Percentiles rank a stretch among this genome's conserved stretches.
Conservation (phyloP, 176 grass and related monocot species). For the Microstegium vimineum region DNA sequence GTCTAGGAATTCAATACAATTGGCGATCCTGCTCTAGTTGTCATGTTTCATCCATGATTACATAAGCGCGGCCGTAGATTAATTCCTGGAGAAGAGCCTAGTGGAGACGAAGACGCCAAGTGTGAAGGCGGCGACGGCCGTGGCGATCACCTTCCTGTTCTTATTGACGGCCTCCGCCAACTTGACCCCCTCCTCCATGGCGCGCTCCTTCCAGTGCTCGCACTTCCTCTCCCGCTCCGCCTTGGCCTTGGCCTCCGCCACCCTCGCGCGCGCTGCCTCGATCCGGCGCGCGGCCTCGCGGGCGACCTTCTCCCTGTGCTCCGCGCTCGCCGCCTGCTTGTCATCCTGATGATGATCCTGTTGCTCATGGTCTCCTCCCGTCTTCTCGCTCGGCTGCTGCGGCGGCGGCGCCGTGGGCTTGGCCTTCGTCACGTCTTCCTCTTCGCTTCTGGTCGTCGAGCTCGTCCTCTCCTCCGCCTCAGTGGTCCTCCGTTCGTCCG, state of each 20-base stretch:
- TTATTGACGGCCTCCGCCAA: slow-evolving; percentile 13
- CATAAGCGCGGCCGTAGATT: neutral
- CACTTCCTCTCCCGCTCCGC: slow-evolving; percentile 1
- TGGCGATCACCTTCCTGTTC: slow-evolving; percentile 45
- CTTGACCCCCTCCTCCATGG: slow-evolving; percentile 3
- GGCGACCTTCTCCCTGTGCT: neutral
- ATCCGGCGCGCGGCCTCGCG: slow-evolving; percentile 5
- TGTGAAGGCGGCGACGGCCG: slow-evolving; percentile 46
- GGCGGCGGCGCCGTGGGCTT: neutral
- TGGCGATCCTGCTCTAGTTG: neutral
- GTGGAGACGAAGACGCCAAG: slow-evolving; percentile 43
- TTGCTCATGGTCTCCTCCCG: neutral
- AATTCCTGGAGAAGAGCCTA: slow-evolving; percentile 40
- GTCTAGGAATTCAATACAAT: neutral
- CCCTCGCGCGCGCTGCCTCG: slow-evolving; percentile 10
- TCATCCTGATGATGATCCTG: neutral
- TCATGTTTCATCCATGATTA: neutral
- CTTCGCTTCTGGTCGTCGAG: neutral
- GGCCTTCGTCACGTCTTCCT: neutral
- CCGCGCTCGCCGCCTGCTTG: neutral
- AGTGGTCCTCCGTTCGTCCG: neutral
- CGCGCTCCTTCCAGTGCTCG: slow-evolving; percentile 22
- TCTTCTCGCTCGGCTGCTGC: neutral
- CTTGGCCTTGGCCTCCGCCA: slow-evolving; percentile 16
- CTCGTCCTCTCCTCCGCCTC: slow-evolving; percentile 8